Evolutionary conservation across 495 filamentous ascomycete genomes (phyloP).

Genomic region (Neurospora sp.): DNA sequence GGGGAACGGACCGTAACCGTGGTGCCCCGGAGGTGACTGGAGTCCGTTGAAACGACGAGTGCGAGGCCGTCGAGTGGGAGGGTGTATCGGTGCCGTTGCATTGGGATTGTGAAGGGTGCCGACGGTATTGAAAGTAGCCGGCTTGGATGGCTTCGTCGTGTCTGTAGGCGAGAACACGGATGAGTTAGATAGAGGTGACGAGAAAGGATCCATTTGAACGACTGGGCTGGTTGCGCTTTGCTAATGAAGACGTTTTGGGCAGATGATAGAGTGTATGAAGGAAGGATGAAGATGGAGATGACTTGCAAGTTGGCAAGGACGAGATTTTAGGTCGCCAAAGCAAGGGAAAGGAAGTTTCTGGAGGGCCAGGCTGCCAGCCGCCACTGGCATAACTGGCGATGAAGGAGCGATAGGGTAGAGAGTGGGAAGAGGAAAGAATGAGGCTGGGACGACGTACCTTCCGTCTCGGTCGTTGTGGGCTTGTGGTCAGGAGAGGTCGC

Average conservation of each 20-base stretch:
- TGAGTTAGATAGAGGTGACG: constrained; percentile 1
- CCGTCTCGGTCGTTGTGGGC: not conserved
- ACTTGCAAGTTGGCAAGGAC: not conserved
- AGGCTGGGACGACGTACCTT: not conserved
- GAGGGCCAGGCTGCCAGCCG: not conserved
- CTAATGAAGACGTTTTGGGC: not conserved
- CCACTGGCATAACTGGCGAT: not conserved
- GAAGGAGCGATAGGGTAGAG: not conserved
- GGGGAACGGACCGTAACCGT: constrained; percentile 4
- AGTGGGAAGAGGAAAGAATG: not conserved
- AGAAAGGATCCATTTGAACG: constrained; percentile 7
- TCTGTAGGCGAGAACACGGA: not conserved
- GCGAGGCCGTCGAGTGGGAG: constrained; percentile 34
- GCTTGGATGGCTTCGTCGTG: not conserved
- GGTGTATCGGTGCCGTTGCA: constrained; percentile 25
- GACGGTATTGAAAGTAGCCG: constrained; percentile 34
- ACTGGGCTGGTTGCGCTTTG: constrained; percentile 2
- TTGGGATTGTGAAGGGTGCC: constrained; percentile 36
- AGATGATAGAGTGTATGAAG: not conserved
- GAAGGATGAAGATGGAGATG: not conserved
- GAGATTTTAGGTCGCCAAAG: not conserved
- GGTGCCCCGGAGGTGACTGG: constrained; percentile 10
- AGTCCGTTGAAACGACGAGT: constrained; percentile 15
- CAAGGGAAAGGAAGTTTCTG: not conserved
- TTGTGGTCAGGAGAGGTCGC: not conserved